Base-by-base conservation (phyloP, 352 stramenopile genomes). In the Phytophthora sp. region DNA sequence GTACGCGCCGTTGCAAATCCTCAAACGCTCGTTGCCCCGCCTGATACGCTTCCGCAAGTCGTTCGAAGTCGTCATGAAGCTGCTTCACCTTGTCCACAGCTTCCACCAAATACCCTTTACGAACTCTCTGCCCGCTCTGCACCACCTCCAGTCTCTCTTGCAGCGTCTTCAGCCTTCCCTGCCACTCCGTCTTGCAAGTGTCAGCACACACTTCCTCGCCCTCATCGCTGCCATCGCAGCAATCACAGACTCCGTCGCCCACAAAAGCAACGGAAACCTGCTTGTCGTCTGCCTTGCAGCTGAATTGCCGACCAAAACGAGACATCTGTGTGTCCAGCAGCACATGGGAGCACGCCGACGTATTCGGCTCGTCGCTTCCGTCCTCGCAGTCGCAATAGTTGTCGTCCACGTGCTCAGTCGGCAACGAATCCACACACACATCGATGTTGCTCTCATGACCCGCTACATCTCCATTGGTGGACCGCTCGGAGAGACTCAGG, bases 221-320 rank as follows among this genome's bases (percentile, higher is more conserved):
- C 54, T 99, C 96, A 64, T 99, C 97, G 51, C 85, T 92, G 20
- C 96, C 97, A 77, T 99, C 96, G 70, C 97, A 99, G 68, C 97
- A 99, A 83, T 99, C 97, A 66, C 97, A 99, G 39, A 99, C 84
- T n/a, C 88, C 89, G 69, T 99, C 97, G 10, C 78, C 41, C 1
- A 99, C 66, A 38, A 92, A 83, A 0, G 76, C 86, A 4, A 79
- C 28, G 0, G 89, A 67, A 6, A 92, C 34, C 38, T 48, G 21
- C 35, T 84, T 72, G 5, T 59, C 63, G 3, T 73, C 69, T 3
- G 34, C n/a, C 34, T 30, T 62, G 48, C 76, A 89, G 17, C 72
- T 68, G 50, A 87, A 90, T n/a, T 60, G 34, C 11, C 48, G 42
- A 23, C 46, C 35, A 17, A 64, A 57, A 32, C 44, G 52, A 8